phyloP scores from a whole-genome alignment of 371 early-diverging fungal species.

The Mortierella sp. region DNA sequence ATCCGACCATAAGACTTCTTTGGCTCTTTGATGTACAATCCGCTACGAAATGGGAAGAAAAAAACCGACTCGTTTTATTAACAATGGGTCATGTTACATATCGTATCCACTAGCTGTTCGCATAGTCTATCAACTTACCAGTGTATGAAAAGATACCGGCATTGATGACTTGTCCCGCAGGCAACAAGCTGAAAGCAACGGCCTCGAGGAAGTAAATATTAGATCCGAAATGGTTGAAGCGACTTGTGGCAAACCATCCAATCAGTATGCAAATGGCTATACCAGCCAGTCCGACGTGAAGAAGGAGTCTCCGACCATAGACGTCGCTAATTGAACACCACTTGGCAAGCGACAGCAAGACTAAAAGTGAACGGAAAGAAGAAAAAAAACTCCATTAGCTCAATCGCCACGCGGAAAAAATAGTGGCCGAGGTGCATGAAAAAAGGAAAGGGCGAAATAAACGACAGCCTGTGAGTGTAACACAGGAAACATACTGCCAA shows the following conservation, averaged over 20 bases:
- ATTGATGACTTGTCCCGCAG: slow-evolving; percentile 5
- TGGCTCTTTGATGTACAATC: slow-evolving; percentile 13
- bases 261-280: background rate
- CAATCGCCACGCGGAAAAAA: background rate
- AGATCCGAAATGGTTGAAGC: slow-evolving; percentile 13
- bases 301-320: slow-evolving; percentile 21
- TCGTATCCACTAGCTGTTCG: background rate
- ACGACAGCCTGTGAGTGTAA: background rate
- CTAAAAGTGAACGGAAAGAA: background rate
- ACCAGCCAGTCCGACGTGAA: background rate
- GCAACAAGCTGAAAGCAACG: background rate
- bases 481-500: slow-evolving; percentile 6
- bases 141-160: slow-evolving; percentile 15
- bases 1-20: slow-evolving; percentile 24
- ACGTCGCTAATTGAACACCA: slow-evolving; percentile 30
- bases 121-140: slow-evolving; percentile 7
- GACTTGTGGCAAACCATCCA: slow-evolving; percentile 6
- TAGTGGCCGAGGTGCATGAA: background rate
- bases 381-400: background rate
- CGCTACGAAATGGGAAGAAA: background rate
- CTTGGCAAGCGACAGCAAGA: slow-evolving; percentile 19
- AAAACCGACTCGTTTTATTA: background rate
- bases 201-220: slow-evolving; percentile 18
- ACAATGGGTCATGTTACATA: no score
- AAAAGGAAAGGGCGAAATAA: background rate